Base-by-base conservation (phyloP, 257 asterid species). In the Ajuga chamaepitys region DNA sequence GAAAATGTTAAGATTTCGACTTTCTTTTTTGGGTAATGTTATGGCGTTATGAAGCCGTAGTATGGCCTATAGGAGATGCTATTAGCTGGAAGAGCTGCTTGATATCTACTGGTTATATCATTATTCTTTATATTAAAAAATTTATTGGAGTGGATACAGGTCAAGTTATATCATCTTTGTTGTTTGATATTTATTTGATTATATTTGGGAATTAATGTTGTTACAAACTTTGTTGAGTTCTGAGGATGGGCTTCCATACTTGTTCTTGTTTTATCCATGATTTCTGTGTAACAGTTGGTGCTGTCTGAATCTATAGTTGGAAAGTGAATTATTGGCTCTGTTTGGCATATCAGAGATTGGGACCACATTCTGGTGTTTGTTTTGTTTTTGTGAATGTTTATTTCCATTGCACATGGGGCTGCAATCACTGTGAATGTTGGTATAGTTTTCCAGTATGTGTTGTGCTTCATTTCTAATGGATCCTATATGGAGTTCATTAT, bases 21-120 rank as follows among this genome's bases (percentile, higher is more conserved):
- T 55, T 57, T 62, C 45, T 68, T 68, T 59, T 66, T 24, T 8
- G 7, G 37, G 60, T n/a, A 14, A 0, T 17, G 45, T 46, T 67
- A 62, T 38, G 64, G 54, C 41, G 63, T 67, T 70, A 70, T 57
- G 12, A 59, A 12, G 42, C 57, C 41, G 60, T 57, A 16, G 78
- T 66, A 75, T 74, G 77, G 81, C 51, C 59, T 74, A 78, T 66
- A 72, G 66, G 47, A 24, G 58, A 62, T 71, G 70, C 38, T 62
- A 52, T 64, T 48, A 52, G 80, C 75, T 62, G 46, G 45, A 54
- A 66, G 56, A 67, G 82, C 68, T 60, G 78, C 61, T 70, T 28
- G 25, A 26, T 63, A 57, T 62, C 62, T 24, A 70, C 41, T 54
- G 68, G 74, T 37, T 61, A 69, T 53, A 48, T 71, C 66, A 53